Evolutionary conservation across 2,329 filamentous ascomycete genomes (phyloP).

Genomic region (Trichoderma citrinoviride): DNA sequence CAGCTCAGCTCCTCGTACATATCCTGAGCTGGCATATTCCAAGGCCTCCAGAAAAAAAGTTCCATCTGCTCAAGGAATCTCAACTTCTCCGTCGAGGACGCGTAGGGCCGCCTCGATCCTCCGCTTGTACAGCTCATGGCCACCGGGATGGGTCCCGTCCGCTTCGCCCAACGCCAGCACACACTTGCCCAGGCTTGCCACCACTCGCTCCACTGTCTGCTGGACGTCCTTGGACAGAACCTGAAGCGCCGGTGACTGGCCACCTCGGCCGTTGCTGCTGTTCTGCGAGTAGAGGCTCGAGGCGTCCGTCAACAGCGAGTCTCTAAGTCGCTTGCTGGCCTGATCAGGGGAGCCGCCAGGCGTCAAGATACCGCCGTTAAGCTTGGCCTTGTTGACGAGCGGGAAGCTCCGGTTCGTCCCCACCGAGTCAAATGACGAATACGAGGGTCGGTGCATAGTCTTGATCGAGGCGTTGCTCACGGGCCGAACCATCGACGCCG

Average conservation of each 20-base stretch:
- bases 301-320: constrained; percentile 49
- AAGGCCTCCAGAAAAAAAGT: not conserved
- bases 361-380: constrained; percentile 47
- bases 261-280: constrained; percentile 28
- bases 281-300: constrained; percentile 42
- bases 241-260: constrained; percentile 45
- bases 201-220: constrained; percentile 57
- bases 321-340: constrained; percentile 48
- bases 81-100: constrained; percentile 62
- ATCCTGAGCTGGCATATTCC: not conserved
- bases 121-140: constrained; percentile 63
- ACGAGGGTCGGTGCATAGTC: constrained; percentile 51
- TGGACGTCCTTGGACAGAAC: constrained; percentile 56
- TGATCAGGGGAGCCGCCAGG: constrained; percentile 50
- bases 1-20: not conserved
- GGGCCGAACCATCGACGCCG: constrained; percentile 43
- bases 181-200: constrained; percentile 59
- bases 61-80: constrained; percentile 11
- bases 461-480: constrained; percentile 40
- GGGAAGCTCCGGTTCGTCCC: constrained; percentile 63
- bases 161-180: constrained; percentile 57
- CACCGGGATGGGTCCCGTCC: constrained; percentile 54
- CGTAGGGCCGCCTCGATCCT: constrained; percentile 72
- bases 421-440: constrained; percentile 56
- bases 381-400: constrained; percentile 52